Conservation (phyloP, 345 rosid species). For the Acer saccharum region DNA sequence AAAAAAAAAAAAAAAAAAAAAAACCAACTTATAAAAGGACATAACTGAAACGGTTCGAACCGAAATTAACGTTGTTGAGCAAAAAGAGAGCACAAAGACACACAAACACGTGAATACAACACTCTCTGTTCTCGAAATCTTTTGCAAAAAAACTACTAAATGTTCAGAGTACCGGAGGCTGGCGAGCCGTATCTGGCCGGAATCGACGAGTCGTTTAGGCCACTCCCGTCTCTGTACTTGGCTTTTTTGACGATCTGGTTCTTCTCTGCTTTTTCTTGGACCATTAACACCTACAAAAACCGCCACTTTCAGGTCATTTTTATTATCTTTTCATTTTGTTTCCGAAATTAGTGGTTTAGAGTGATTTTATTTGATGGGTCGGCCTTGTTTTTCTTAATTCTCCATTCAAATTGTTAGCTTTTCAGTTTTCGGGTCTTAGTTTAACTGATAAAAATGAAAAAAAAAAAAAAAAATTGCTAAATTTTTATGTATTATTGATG, state of each 20-base stretch:
- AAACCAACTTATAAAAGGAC: neutral
- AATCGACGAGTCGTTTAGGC: slow-evolving; percentile 73
- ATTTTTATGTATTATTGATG: neutral
- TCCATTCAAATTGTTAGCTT: neutral
- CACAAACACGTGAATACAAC: neutral
- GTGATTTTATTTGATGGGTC: slow-evolving; percentile 9
- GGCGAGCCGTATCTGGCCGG: slow-evolving; percentile 23
- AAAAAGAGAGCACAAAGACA: neutral
- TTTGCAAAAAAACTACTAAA: neutral
- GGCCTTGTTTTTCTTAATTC: slow-evolving; percentile 1
- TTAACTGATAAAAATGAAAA: neutral
- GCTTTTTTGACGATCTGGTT: slow-evolving; percentile 71
- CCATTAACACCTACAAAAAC: slow-evolving; percentile 77
- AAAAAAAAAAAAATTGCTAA: neutral
- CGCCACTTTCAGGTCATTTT: slow-evolving; percentile 67
- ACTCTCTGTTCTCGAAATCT: neutral
- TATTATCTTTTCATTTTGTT: neutral
- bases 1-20: too few species aligned
- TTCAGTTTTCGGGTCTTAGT: neutral
- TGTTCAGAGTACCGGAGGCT: slow-evolving; percentile 24
- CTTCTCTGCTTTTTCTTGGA: slow-evolving; percentile 84
- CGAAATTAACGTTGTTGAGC: neutral
- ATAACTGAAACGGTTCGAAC: slow-evolving; percentile 6
- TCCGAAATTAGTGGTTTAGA: neutral
- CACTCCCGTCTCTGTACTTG: slow-evolving; percentile 72